A percentile compares a stretch with the other conserved stretches of the same genome.
phyloP scores from a whole-genome alignment of 495 filamentous ascomycete genomes.

The Chaetomidium leptoderma region DNA sequence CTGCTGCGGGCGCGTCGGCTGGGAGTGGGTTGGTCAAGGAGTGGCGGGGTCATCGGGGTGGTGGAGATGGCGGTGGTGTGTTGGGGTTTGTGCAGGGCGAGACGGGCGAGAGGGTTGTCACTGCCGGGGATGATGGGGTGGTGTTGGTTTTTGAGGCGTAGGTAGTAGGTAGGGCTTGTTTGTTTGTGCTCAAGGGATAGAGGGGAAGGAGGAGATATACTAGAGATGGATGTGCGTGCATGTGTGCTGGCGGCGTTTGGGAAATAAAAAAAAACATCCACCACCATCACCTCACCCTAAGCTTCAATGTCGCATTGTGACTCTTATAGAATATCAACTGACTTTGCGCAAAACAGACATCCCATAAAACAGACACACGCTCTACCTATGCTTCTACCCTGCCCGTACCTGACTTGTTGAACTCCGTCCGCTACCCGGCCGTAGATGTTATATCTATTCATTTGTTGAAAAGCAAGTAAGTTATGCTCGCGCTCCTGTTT shows the following conservation, averaged over 20 bases:
- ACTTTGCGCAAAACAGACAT: too few relatives aligned
- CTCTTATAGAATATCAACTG: too few relatives aligned
- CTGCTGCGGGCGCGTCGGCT: slow-evolving; percentile 5
- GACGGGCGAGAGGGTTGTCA: slow-evolving; percentile 68
- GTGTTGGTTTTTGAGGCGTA: slow-evolving; percentile 63
- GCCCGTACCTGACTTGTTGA: slow-evolving; percentile 1
- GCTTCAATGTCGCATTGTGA: too few relatives aligned
- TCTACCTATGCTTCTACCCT: slow-evolving; percentile 1
- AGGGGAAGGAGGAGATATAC: too few relatives aligned
- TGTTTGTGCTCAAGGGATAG: too few relatives aligned
- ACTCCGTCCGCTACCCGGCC: slow-evolving; percentile 5
- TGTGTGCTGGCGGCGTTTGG: too few relatives aligned
- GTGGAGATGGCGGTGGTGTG: slow-evolving; percentile 78
- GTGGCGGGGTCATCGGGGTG: slow-evolving; percentile 77
- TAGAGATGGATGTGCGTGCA: too few relatives aligned
- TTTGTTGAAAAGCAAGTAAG: slow-evolving; percentile 2
- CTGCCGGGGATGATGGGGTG: slow-evolving; percentile 83
- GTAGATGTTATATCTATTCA: slow-evolving; percentile 2
- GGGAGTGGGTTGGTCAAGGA: slow-evolving; percentile 65
- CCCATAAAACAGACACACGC: neutral
- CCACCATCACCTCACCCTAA: too few relatives aligned
- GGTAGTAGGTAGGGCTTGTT: too few relatives aligned
- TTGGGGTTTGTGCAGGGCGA: slow-evolving; percentile 77
- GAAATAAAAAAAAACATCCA: too few relatives aligned
- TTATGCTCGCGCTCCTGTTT: neutral